These are phyloP conservation scores for Tylopilus plumbeoviolaceoides DNA, from an alignment of 768 basidiomycete species.

Conservation along the genomic window DNA sequence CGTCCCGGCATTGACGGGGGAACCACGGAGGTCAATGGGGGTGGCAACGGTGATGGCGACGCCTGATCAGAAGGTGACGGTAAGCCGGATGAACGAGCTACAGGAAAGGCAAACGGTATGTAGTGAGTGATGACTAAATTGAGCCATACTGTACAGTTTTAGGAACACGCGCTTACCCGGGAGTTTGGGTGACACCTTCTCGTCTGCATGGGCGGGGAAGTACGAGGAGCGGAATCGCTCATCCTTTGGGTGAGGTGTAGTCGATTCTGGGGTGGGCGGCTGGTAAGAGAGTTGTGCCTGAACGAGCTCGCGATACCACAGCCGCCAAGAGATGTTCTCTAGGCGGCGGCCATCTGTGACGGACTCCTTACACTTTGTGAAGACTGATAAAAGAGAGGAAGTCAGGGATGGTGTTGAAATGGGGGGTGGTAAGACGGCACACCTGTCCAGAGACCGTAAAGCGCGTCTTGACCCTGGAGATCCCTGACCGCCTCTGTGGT, in stretches of 20 bases:
- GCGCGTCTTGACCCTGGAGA: slow-evolving; percentile 64
- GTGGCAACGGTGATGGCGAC: slow-evolving; percentile 27
- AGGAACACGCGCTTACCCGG: slow-evolving; percentile 15
- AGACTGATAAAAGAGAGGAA: slow-evolving; percentile 45
- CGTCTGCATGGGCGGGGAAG: slow-evolving; percentile 22
- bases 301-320: slow-evolving; percentile 70
- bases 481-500: slow-evolving; percentile 62
- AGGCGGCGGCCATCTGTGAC: slow-evolving; percentile 76
- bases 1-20: slow-evolving; percentile 29
- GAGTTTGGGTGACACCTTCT: slow-evolving; percentile 12
- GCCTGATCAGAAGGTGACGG: slow-evolving; percentile 29
- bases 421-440: slow-evolving; percentile 6
- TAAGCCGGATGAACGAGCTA: slow-evolving; percentile 23
- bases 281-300: slow-evolving; percentile 28
- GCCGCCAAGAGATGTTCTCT: slow-evolving; percentile 85
- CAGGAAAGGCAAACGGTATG: slow-evolving; percentile 16
- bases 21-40: slow-evolving; percentile 12
- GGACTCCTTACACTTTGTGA: slow-evolving; percentile 78
- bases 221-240: slow-evolving; percentile 23
- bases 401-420: background rate
- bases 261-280: slow-evolving; percentile 28
- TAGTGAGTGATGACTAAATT: slow-evolving; percentile 14
- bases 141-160: slow-evolving; percentile 9
- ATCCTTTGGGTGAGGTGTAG: slow-evolving; percentile 13
- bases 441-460: slow-evolving; percentile 69